Conservation (phyloP, 1,284 basidiomycete genomes). For the Irpex lacteus region DNA sequence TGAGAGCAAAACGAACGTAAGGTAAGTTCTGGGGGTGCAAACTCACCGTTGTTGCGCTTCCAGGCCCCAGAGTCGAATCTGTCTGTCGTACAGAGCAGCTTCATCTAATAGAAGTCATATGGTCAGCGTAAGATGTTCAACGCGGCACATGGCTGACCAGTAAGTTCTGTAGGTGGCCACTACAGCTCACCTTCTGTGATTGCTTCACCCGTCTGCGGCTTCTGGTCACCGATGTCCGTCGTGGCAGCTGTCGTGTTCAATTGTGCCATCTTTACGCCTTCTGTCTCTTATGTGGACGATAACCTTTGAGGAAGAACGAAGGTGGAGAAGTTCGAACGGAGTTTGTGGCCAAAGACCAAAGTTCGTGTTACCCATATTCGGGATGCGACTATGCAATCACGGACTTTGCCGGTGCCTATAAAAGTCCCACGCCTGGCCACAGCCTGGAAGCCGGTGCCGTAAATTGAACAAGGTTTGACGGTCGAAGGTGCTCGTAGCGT, state of each 20-base stretch:
- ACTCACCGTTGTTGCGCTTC: constrained; percentile 92
- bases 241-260: constrained; percentile 12
- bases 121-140: not conserved
- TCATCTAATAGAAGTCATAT: constrained; percentile 49
- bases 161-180: not conserved
- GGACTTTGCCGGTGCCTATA: constrained; percentile 4
- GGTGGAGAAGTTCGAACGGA: not conserved
- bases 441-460: not conserved
- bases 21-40: not conserved
- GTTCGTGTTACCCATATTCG: not conserved
- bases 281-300: not conserved
- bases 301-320: not conserved
- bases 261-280: not conserved
- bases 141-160: not conserved
- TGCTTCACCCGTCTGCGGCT: not conserved
- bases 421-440: not conserved
- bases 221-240: constrained; percentile 23
- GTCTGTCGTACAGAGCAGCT: constrained; percentile 91
- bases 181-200: constrained; percentile 39
- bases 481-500: not conserved
- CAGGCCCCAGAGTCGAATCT: constrained; percentile 96
- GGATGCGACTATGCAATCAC: constrained; percentile 6
- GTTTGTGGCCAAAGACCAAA: not conserved
- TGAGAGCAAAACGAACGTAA: not conserved
- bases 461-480: not conserved